Base-by-base conservation (phyloP, 2,329 filamentous ascomycete genomes). In the Cladosporium halotolerans region DNA sequence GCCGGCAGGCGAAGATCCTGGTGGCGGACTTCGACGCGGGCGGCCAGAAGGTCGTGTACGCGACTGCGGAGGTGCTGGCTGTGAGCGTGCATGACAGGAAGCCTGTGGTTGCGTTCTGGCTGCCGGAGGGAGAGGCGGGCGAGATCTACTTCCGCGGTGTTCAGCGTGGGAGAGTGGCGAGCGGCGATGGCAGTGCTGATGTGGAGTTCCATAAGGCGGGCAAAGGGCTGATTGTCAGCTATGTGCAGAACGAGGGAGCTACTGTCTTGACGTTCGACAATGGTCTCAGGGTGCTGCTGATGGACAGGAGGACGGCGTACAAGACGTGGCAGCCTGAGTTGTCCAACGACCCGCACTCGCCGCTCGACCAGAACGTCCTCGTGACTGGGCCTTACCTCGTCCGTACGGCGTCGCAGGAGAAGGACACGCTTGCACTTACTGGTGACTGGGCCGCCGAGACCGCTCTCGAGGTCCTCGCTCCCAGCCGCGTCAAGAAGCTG, bases 1-100 rank as follows among this genome's bases (percentile, higher is more conserved):
- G 82, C 1, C 78, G 82, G 36, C 78, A 83, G 52, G 77, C 80
- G 7, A 84, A 84, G 70, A 79, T 85, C 13, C 64, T 84, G 3
- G 78, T 81, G 0, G 81, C 80, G 0, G 81, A 84, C 58, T 85
- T 83, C 53, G 64, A 58, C 1, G 76, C 83, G 38, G 81, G 80
- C 1, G 63, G 68, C 7, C 70, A 79, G 55, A 76, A 66, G 0
- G 63, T 82, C 0, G 62, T 82, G 0, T 82, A 82, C 62, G 79
- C 78, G 0, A 81, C 79, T 1, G 76, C 77, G 0, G 79, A 82
- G 55, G 70, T 82, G 0, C 62, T 81, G 9, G 81, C 74, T 1
- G 72, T 72, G 56, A 66, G 68, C 9, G 36, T 72, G 4, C 60
- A 71, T 16, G 67, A 72, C 43, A 61, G 57, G 2, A 62, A 63